phyloP scores from a whole-genome alignment of 257 asterid genomes.

The Thymus quinquecostatus region DNA sequence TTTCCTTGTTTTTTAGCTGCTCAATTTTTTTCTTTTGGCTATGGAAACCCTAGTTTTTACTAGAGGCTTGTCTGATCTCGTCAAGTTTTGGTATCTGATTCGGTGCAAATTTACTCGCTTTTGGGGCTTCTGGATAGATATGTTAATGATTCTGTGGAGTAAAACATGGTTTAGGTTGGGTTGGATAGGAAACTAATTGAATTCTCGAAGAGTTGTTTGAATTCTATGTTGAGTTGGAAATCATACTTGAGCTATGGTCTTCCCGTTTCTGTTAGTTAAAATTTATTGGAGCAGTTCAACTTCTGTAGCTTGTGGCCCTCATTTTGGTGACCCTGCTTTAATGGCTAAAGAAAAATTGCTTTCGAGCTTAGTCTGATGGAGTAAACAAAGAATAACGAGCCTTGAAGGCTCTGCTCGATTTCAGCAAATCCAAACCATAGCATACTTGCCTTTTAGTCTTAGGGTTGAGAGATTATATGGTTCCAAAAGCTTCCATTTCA shows the following conservation, averaged over 20 bases:
- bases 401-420: neutral
- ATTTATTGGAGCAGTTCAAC: neutral
- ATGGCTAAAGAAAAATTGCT: slow-evolving; percentile 3
- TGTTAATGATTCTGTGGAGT: neutral
- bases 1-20: slow-evolving; percentile 1
- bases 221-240: neutral
- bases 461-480: slow-evolving; percentile 19
- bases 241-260: neutral
- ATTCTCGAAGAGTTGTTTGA: neutral
- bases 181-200: slow-evolving; percentile 5
- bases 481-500: slow-evolving; percentile 11
- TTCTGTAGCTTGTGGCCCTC: slow-evolving; percentile 2
- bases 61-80: slow-evolving; percentile 22
- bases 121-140: neutral
- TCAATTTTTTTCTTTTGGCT: neutral
- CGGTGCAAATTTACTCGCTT: slow-evolving; percentile 6
- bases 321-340: slow-evolving; percentile 6
- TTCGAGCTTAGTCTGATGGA: slow-evolving; percentile 18
- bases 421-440: neutral
- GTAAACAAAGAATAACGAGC: neutral
- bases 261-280: slow-evolving; percentile 8
- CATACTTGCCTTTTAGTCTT: slow-evolving; percentile 7
- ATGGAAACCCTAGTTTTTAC: slow-evolving; percentile 27
- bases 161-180: neutral
- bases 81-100: neutral